A percentile compares a stretch with the other conserved stretches of the same genome.
phyloP scores from a whole-genome alignment of 1,284 basidiomycete genomes.

The Ganoderma resinaceum region DNA sequence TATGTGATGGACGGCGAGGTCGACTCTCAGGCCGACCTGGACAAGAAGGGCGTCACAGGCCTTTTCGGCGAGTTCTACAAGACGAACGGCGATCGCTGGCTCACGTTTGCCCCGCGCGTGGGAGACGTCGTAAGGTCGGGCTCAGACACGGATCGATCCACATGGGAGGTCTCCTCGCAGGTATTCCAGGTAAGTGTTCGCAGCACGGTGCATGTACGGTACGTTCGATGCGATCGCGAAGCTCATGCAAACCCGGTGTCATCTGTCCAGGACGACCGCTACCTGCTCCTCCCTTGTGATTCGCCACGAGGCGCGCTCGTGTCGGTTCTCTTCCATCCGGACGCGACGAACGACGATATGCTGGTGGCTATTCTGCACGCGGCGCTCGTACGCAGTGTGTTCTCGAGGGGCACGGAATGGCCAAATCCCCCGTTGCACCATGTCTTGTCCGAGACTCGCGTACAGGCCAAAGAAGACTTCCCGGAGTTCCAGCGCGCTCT shows the following conservation, averaged over 20 bases:
- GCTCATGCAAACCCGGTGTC: constrained; percentile 15
- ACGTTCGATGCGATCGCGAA: background rate
- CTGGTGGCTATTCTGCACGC: constrained; percentile 39
- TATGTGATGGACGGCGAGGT: constrained; percentile 30
- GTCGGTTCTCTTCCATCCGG: constrained; percentile 37
- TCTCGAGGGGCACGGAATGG: constrained; percentile 10
- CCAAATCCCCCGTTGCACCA: constrained; percentile 13
- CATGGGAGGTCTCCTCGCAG: constrained; percentile 36
- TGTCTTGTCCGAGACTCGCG: constrained; percentile 27
- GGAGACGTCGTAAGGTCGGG: constrained; percentile 33
- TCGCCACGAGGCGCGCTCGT: constrained; percentile 24
- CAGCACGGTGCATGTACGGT: background rate
- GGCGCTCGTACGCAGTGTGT: constrained; percentile 31
- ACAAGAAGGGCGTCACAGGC: constrained; percentile 31
- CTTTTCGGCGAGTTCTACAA: constrained; percentile 43
- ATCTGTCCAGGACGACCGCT: constrained; percentile 35
- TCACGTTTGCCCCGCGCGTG: constrained; percentile 36
- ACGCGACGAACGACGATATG: constrained; percentile 38
- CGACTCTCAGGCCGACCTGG: constrained; percentile 33
- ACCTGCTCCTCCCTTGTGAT: constrained; percentile 37
- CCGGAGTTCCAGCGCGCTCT: constrained; percentile 34
- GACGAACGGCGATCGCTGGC: constrained; percentile 32
- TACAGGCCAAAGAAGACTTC: constrained; percentile 31
- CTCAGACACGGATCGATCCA: constrained; percentile 25
- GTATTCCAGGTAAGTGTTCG: constrained; percentile 36